phyloP scores from a whole-genome alignment of 768 basidiomycete genomes.

The Tricholoma furcatifolium region DNA sequence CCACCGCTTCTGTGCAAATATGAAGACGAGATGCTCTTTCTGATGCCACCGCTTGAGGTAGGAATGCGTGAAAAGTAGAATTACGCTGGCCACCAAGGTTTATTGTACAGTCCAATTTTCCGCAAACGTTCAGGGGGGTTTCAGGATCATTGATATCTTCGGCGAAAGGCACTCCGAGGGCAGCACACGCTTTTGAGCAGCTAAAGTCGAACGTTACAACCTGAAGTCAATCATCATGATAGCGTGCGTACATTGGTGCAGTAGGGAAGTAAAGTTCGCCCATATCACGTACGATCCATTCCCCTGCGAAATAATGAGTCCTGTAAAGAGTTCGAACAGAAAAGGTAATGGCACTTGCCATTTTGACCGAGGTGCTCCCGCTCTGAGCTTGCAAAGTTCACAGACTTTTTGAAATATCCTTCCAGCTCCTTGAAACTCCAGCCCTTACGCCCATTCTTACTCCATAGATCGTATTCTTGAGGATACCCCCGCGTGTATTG shows the following conservation, averaged over 20 bases:
- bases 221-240: neutral
- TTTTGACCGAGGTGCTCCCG: slow-evolving; percentile 1
- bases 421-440: slow-evolving; percentile 25
- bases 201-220: neutral
- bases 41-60: slow-evolving; percentile 7
- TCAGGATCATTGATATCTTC: slow-evolving; percentile 16
- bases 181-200: slow-evolving; percentile 9
- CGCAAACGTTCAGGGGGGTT: slow-evolving; percentile 10
- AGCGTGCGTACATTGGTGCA: neutral
- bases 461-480: slow-evolving; percentile 26
- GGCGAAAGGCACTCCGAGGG: slow-evolving; percentile 14
- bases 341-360: neutral
- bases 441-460: slow-evolving; percentile 15
- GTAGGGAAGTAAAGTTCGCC: slow-evolving; percentile 6
- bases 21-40: slow-evolving; percentile 7
- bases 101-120: slow-evolving; percentile 14
- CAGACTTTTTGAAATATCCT: slow-evolving; percentile 24
- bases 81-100: slow-evolving; percentile 11
- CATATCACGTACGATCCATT: slow-evolving; percentile 9
- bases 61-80: slow-evolving; percentile 21
- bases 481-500: slow-evolving; percentile 25
- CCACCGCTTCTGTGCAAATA: slow-evolving; percentile 14
- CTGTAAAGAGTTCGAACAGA: neutral
- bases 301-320: neutral
- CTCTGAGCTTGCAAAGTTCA: slow-evolving; percentile 7